Evolutionary conservation across 306 rosid species (phyloP).

Genomic region (Alnus rubra): DNA sequence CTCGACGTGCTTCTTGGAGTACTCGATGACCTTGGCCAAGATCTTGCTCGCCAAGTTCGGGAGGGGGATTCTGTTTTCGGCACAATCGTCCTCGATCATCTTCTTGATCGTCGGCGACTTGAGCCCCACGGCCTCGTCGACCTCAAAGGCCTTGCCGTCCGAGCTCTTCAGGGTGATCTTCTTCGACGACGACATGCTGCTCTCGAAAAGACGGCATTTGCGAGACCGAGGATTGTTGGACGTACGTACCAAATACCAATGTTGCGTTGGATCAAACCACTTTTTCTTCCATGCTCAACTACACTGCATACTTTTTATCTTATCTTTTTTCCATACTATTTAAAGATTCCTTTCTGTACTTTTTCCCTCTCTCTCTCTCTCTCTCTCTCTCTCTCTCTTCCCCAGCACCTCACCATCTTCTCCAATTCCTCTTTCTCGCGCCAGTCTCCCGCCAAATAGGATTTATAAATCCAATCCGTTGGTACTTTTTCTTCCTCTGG

Average conservation of each 20-base stretch:
- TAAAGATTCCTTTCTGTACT: too few species aligned
- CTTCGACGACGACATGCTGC: conserved; percentile 37
- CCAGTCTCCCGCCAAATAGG: background rate
- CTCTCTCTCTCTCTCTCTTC: background rate
- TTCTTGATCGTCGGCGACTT: conserved; percentile 80
- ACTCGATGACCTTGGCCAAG: conserved; percentile 80
- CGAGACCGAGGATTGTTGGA: too few species aligned
- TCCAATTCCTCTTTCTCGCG: too few species aligned
- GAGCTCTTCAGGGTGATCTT: conserved; percentile 72
- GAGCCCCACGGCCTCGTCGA: conserved; percentile 70
- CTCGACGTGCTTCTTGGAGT: conserved; percentile 69
- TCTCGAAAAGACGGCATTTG: conserved; percentile 16
- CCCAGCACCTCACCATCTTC: too few species aligned
- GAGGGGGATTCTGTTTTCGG: conserved; percentile 62
- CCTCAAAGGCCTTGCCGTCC: conserved; percentile 72
- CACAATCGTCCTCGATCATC: conserved; percentile 73
- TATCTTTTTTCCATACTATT: too few species aligned
- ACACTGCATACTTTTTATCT: too few species aligned
- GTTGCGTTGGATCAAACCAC: too few species aligned
- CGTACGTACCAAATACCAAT: too few species aligned
- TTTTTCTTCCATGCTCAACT: too few species aligned
- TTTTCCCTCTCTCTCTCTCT: background rate
- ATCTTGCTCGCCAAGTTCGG: conserved; percentile 77
- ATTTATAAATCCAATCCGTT: background rate
- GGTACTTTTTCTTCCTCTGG: conserved; percentile 7